Base-by-base conservation (phyloP, 2,329 filamentous ascomycete genomes). In the Colletotrichum spinosum region DNA sequence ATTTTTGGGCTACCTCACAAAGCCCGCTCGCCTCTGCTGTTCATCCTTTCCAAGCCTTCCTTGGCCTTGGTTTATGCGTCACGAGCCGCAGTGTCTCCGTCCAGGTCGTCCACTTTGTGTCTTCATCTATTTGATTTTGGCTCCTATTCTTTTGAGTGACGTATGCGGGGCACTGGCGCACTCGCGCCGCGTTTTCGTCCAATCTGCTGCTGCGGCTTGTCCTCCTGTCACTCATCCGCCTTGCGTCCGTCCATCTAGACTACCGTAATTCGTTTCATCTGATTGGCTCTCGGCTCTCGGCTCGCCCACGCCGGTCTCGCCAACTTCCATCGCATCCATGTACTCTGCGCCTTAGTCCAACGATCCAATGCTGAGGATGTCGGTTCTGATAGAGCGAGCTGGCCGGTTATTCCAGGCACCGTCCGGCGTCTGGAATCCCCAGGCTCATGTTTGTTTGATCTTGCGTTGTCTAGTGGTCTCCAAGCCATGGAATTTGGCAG, bases 331-430 rank as follows among this genome's bases (percentile, higher is more conserved):
- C 34, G 72, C 60, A 85, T 17, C 17, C 17, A 17, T 89, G 86
- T 89, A 82, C 84, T 87, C 86, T 78, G 82, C 82, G 83, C 81
- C 84, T 86, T 88, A 89, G 86, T 88, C 86, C 85, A 80, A 78
- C 79, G 78, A 81, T 83, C 85, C 83, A 88, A 84, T 75, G 76
- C 81, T 86, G 79, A 82, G 78, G 81, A 81, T 82, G 80, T 79
- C 83, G 83, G 85, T 78, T 89, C 86, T 89, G 86, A 88, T 80
- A 86, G 83, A 86, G 84, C 83, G 85, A 87, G 82, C 82, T 69
- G 66, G 67, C 62, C 58, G 67, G 62, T 71, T 67, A 60, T 60
- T 56, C 54, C 52, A 51, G 37, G 39, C 52, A 41, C 44, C 9
- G 8, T 10, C 15, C 10, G n/a, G 8, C 15, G 51, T 51, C 33